Percentiles rank a stretch among this genome's conserved stretches.
Evolutionary conservation across 306 rosid species (phyloP).

Genomic region (Quercus berberidifolia): DNA sequence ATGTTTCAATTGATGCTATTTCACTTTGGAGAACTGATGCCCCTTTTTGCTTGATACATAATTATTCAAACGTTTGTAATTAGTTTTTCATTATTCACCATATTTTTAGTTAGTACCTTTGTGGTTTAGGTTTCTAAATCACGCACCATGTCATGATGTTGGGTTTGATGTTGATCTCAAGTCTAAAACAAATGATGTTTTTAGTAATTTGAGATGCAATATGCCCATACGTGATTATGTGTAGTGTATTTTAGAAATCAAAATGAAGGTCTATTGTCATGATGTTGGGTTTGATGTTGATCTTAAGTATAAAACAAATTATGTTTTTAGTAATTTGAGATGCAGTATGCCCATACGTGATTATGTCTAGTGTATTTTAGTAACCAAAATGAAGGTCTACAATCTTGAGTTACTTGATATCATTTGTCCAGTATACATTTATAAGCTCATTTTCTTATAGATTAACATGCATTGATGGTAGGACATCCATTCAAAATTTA

Average conservation of each 20-base stretch:
- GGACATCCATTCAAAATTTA: neutral
- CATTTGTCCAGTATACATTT: no score
- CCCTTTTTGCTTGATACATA: neutral
- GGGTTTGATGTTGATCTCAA: neutral
- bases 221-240: neutral
- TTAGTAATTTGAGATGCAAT: neutral
- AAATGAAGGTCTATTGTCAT: neutral
- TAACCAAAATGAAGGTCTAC: neutral
- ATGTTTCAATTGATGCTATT: conserved; percentile 35
- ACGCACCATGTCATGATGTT: neutral
- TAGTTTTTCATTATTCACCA: no score
- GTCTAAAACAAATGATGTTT: neutral
- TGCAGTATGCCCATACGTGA: neutral
- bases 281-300: neutral
- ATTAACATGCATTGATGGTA: neutral
- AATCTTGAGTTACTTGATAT: neutral
- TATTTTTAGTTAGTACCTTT: no score
- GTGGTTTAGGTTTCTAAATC: neutral
- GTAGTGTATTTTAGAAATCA: neutral
- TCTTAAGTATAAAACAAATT: neutral
- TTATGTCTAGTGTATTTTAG: neutral
- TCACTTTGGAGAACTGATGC: conserved; percentile 61
- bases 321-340: neutral
- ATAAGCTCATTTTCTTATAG: no score
- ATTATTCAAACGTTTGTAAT: no score